A percentile compares a stretch with the other conserved stretches of the same genome.
phyloP scores from a whole-genome alignment of 1,284 basidiomycete species.

The Ceratobasidium papillatum region DNA sequence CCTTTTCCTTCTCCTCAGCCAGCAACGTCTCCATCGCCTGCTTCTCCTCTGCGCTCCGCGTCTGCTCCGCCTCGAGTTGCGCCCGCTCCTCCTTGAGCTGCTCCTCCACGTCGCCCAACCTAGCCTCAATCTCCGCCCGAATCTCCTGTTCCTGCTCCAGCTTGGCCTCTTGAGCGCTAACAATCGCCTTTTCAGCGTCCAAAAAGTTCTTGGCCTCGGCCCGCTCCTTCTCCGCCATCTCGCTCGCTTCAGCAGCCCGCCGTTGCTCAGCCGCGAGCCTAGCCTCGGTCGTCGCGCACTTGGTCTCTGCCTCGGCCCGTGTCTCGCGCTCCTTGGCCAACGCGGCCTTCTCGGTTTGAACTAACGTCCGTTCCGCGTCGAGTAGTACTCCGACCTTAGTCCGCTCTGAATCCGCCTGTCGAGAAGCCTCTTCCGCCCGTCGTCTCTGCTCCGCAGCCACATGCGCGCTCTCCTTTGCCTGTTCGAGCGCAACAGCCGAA shows the following conservation, averaged over 20 bases:
- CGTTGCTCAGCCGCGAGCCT: constrained; percentile 18
- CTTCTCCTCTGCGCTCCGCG: constrained; percentile 4
- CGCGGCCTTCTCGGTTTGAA: constrained; percentile 1
- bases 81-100: constrained; percentile 14
- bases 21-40: neutral
- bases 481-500: constrained; percentile 13
- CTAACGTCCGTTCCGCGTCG: constrained; percentile 25
- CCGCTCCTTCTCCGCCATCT: constrained; percentile 24
- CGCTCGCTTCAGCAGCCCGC: constrained; percentile 20
- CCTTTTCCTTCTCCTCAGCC: neutral
- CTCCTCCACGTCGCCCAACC: constrained; percentile 13
- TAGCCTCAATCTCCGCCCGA: constrained; percentile 21
- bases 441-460: constrained; percentile 18
- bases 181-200: constrained; percentile 34
- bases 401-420: constrained; percentile 15
- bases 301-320: constrained; percentile 11
- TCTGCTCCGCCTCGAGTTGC: constrained; percentile 1
- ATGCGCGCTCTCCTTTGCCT: neutral
- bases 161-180: constrained; percentile 29
- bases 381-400: constrained; percentile 4
- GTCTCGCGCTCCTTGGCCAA: constrained; percentile 15
- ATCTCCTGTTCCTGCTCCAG: constrained; percentile 25
- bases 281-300: constrained; percentile 14
- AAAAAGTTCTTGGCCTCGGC: constrained; percentile 37
- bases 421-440: constrained; percentile 11